Evolutionary conservation across 805 yeast species (phyloP).

Genomic region (Wickerhamomyces mucosus): DNA sequence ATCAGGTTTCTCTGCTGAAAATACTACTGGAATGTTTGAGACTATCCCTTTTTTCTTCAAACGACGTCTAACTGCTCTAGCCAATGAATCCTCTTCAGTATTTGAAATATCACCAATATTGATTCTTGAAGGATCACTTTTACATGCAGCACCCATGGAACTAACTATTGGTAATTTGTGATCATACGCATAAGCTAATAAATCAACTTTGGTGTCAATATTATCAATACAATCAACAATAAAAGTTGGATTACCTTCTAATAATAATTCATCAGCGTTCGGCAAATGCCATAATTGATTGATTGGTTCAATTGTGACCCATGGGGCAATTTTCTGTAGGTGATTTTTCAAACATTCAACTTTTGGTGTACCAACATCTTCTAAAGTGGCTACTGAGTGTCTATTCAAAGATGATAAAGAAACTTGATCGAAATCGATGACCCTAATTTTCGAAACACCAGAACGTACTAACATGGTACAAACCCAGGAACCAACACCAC

Average conservation of each 20-base stretch:
- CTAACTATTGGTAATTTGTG: constrained; percentile 62
- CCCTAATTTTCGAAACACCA: constrained; percentile 70
- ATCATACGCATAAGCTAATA: constrained; percentile 62
- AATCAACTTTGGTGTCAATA: constrained; percentile 91
- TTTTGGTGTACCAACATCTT: constrained; percentile 88
- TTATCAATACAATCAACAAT: constrained; percentile 95
- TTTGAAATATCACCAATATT: constrained; percentile 81
- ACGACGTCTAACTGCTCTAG: constrained; percentile 78
- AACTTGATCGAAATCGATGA: constrained; percentile 95
- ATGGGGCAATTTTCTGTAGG: constrained; percentile 76
- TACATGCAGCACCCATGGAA: constrained; percentile 97
- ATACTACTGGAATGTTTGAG: constrained; percentile 76
- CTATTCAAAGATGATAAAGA: constrained; percentile 85
- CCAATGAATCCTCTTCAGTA: constrained; percentile 90
- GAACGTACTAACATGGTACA: constrained; percentile 85
- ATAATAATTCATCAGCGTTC: constrained; percentile 51
- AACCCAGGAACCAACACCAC: constrained; percentile 98
- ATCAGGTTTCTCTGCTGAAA: constrained; percentile 94
- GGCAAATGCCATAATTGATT: constrained; percentile 71
- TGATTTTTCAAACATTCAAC: constrained; percentile 72
- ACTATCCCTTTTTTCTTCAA: constrained; percentile 71
- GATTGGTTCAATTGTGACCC: constrained; percentile 74
- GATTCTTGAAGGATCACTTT: constrained; percentile 88
- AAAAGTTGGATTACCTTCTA: constrained; percentile 55
- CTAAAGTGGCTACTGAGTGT: constrained; percentile 87